Base-by-base conservation (phyloP, 192 early-diverging fungal genomes). In the Pecoramyces ruminantium region DNA sequence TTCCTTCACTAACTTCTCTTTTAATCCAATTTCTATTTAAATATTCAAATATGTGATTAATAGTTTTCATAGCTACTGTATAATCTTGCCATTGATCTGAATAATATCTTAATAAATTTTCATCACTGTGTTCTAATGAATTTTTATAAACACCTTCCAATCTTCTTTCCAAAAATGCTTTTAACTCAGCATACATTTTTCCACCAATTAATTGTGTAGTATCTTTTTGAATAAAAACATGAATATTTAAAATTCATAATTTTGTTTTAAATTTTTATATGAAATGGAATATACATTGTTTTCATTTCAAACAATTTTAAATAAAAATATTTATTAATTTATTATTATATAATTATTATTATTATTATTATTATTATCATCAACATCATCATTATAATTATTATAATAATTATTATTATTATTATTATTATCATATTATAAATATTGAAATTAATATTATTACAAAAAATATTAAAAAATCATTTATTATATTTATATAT, bases 11-110 rank as follows among this genome's bases (percentile, higher is more conserved):
- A 79, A 96, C 93, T 87, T 97, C 95, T 83, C 97, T 89, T 86
- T 94, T 96, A 77, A 98, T 94, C 97, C 97, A 99, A 85, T 96
- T 94, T 39, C 96, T 92, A 86, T 99, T 99, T 78, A 99, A 88
- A 85, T 99, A 99, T 18, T 88, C 87, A 82, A 98, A 98, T 78
- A 97, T 88, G 83, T 98, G 94, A 85, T 98, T 91, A 78, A 98
- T 92, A 82, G 90, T 92, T 78, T 88, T 89, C 28, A 94, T 90
- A 11, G 95, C 93, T n/a, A 89, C 88, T 17, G 95, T 97, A 83
- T 93, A 99, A 84, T 93, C 90, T 51, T 86, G 86, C 97, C 97
- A 99, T 84, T 97, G 91, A 77, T 86, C 87, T 78, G 93, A 95
- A 85, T 98, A 98, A 82, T 92, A 97, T 17, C 87, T 87, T 79